phyloP scores from a whole-genome alignment of 2,329 filamentous ascomycete species.

The Colletotrichum sp. region DNA sequence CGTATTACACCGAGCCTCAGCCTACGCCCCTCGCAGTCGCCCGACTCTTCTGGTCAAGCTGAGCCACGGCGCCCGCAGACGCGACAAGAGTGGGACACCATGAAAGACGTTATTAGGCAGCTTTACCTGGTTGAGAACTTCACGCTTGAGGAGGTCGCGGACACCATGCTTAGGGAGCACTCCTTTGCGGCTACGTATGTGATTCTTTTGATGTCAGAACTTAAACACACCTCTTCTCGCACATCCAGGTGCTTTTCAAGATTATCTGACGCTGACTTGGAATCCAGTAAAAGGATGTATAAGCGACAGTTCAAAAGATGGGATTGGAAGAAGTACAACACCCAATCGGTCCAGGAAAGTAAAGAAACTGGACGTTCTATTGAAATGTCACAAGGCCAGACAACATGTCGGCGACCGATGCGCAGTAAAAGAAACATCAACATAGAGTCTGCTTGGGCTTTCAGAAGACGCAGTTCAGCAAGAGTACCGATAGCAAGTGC shows the following conservation, averaged over 20 bases:
- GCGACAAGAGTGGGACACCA: rapidly evolving
- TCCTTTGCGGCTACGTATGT: neutral
- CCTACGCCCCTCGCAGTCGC: rapidly evolving
- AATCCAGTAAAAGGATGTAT: neutral
- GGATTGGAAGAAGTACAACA: neutral
- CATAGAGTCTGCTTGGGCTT: neutral
- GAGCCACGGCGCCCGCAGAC: neutral
- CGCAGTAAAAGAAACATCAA: neutral
- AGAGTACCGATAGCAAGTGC: rapidly evolving
- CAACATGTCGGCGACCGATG: neutral
- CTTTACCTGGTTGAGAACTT: neutral
- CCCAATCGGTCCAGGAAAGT: neutral
- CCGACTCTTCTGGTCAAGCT: rapidly evolving
- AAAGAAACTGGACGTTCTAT: rapidly evolving
- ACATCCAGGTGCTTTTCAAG: too few relatives aligned
- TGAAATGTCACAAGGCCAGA: neutral
- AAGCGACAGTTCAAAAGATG: neutral
- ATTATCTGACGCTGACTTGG: too few relatives aligned
- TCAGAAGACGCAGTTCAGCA: neutral
- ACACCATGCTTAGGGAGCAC: rapidly evolving
- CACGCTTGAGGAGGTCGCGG: neutral
- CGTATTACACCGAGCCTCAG: rapidly evolving
- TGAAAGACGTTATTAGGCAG: rapidly evolving
- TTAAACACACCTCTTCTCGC: too few relatives aligned
- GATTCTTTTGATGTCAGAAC: too few relatives aligned